Conservation (phyloP, 352 stramenopile species). For the Pythium angustatum region DNA sequence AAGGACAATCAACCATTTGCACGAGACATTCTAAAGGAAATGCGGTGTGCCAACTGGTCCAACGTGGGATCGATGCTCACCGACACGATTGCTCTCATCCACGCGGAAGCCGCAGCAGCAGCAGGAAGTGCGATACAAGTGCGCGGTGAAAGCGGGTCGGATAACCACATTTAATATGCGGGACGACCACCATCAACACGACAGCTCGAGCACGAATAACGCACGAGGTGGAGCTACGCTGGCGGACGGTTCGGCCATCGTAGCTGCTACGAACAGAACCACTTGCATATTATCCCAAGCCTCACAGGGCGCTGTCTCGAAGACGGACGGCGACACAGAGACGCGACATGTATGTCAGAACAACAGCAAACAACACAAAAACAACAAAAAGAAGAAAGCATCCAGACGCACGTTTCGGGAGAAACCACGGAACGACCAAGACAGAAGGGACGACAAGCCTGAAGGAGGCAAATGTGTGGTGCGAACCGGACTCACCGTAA, state of each 20-base stretch:
- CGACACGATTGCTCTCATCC: not conserved
- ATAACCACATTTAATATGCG: not conserved
- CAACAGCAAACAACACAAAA: too few relatives aligned
- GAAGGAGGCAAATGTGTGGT: too few relatives aligned
- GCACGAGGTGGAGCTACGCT: not conserved
- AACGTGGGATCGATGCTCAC: not conserved
- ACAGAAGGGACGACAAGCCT: not conserved
- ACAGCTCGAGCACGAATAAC: not conserved
- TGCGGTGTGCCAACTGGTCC: not conserved
- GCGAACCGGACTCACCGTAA: not conserved
- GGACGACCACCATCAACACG: not conserved
- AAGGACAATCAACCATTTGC: not conserved
- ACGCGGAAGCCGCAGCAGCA: not conserved
- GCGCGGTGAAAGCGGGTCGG: not conserved
- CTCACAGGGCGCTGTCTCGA: too few relatives aligned
- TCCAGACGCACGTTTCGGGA: too few relatives aligned
- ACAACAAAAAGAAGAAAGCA: not conserved
- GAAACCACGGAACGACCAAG: not conserved
- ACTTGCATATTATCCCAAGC: not conserved
- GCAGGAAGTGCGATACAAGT: not conserved
- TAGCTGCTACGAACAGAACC: not conserved
- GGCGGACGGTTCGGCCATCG: not conserved
- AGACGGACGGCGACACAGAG: too few relatives aligned
- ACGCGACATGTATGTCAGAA: too few relatives aligned
- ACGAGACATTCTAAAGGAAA: not conserved